These are phyloP conservation scores for Aspergillus floridensis DNA, from an alignment of 2,329 filamentous ascomycete species.

Conservation along the genomic window DNA sequence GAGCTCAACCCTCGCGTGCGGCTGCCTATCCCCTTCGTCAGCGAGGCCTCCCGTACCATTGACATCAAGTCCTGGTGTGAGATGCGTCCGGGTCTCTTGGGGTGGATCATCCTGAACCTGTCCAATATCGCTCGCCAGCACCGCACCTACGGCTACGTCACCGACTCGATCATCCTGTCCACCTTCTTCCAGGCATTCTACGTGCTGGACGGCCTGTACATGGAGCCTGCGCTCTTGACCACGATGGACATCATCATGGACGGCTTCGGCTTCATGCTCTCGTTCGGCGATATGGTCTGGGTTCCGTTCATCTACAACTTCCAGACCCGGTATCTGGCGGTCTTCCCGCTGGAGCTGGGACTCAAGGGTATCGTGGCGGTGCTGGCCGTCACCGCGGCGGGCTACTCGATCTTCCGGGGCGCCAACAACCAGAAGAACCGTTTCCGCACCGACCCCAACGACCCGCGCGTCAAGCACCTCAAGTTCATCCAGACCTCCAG, in stretches of 20 bases:
- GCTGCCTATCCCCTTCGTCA: constrained; percentile 67
- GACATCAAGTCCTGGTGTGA: constrained; percentile 91
- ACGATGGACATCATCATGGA: constrained; percentile 94
- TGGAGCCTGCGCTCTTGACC: constrained; percentile 84
- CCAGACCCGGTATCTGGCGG: constrained; percentile 79
- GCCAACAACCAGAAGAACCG: constrained; percentile 93
- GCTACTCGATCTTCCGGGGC: constrained; percentile 91
- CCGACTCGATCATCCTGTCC: constrained; percentile 80
- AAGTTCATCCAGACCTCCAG: constrained; percentile 80
- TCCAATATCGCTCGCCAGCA: constrained; percentile 87
- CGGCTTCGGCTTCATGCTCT: constrained; percentile 92
- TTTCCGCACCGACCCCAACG: constrained; percentile 82
- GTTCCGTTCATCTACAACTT: constrained; percentile 85
- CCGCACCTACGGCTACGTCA: constrained; percentile 75
- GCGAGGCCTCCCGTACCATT: constrained; percentile 59
- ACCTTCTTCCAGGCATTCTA: constrained; percentile 77
- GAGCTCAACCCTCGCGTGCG: constrained; percentile 85
- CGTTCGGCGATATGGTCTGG: constrained; percentile 91
- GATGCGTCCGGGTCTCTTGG: constrained; percentile 84
- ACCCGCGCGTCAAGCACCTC: constrained; percentile 75
- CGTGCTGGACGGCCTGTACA: constrained; percentile 78
- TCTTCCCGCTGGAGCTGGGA: constrained; percentile 78
- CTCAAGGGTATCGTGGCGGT: constrained; percentile 63
- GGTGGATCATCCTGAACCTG: constrained; percentile 82
- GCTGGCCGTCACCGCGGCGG: constrained; percentile 63